Percentiles rank a stretch among this genome's conserved stretches.
phyloP scores from a whole-genome alignment of 148 eudicot genomes.

The Fagopyrum esculentum region DNA sequence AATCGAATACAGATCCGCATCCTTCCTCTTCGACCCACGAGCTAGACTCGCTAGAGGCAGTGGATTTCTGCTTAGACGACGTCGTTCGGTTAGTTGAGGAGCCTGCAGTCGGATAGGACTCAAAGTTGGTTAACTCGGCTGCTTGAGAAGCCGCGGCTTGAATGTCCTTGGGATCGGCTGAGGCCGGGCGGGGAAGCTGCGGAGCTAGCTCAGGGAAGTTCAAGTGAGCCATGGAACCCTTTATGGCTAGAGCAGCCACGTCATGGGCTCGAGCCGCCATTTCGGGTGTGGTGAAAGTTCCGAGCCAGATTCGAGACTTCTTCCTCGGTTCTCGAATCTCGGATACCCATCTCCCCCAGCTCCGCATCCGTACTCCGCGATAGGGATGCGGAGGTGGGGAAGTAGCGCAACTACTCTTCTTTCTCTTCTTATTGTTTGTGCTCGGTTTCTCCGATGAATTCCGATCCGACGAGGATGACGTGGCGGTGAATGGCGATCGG shows the following conservation, averaged over 20 bases:
- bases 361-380: slow-evolving; percentile 42
- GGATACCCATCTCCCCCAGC: slow-evolving; percentile 56
- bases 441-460: neutral
- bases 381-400: slow-evolving; percentile 2
- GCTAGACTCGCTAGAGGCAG: neutral
- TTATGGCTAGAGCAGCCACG: slow-evolving; percentile 44
- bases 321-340: slow-evolving; percentile 47
- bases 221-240: slow-evolving; percentile 30
- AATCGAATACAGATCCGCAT: neutral
- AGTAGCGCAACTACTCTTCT: neutral
- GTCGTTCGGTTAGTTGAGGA: neutral
- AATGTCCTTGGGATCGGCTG: slow-evolving; percentile 37
- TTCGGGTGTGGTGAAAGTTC: slow-evolving; percentile 37
- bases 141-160: slow-evolving; percentile 48
- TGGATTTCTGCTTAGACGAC: neutral
- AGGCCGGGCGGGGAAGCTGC: slow-evolving; percentile 31
- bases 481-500: neutral
- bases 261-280: slow-evolving; percentile 65
- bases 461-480: neutral
- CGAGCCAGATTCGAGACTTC: slow-evolving; percentile 52
- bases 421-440: slow-evolving; percentile 2
- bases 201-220: slow-evolving; percentile 36
- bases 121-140: slow-evolving; percentile 8
- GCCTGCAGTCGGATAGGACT: neutral
- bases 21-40: neutral